Base-by-base conservation (phyloP, 805 yeast species). In the Sporopachydermia lactativora region DNA sequence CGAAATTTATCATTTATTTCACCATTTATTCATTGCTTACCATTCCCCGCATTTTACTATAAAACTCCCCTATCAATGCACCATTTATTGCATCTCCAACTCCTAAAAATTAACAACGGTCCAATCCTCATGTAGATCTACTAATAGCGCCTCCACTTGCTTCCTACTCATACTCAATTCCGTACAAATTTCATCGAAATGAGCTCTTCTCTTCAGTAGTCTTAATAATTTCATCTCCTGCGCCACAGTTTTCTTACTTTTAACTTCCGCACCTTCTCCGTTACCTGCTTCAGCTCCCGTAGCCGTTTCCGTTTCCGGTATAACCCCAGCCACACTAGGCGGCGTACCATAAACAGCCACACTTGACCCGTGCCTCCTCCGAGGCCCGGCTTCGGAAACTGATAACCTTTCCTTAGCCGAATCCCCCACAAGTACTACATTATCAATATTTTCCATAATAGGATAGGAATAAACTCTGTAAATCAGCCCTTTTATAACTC, bases 381-480 rank as follows among this genome's bases (percentile, higher is more conserved):
- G 39, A 15, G 17, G 40, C 5, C 42, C 8, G 28, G 36, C 39
- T 15, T 47, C 43, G 19, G 46, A 35, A n/a, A 37, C 37, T 6
- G 36, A 34, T 11, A 48, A 50, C 15, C 44, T 14, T 15, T 14
- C 4, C 18, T 34, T 39, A 6, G 17, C n/a, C 4, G 14, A 17
- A 6, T 8, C 14, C 35, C 19, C 35, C 5, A 16, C n/a, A 14
- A n/a, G 17, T 36, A 15, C 42, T 39, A 18, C 41, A 28, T 43
- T 24, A 38, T 38, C 34, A 38, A 42, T 37, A 5, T 40, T 45
- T 38, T 56, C 59, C 40, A 73, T 56, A 1, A 83, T 60, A 0
- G 97, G 96, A 52, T 74, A 83, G 15, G 86, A 64, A 42, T 81
- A 71, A 1, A 86, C 81, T 40, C 96, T 61, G 54, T 86, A 86